These are phyloP conservation scores for Lactarius hatsudake DNA, from an alignment of 768 basidiomycete genomes.

Conservation along the genomic window DNA sequence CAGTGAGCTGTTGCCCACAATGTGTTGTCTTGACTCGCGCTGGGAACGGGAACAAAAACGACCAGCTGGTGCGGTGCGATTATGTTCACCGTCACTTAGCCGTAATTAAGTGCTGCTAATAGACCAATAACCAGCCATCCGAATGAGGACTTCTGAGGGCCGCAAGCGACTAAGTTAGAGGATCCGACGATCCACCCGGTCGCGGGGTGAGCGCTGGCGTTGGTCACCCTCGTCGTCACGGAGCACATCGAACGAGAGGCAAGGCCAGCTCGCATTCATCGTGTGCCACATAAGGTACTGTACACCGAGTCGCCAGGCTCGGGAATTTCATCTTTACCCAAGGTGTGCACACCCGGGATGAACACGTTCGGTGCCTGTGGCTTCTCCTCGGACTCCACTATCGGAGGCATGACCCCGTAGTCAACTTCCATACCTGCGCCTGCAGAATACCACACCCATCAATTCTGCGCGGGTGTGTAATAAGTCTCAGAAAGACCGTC, in stretches of 20 bases:
- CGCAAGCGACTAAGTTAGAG: too few species aligned
- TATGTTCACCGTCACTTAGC: too few species aligned
- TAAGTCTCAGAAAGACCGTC: background rate
- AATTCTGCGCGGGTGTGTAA: conserved; percentile 19
- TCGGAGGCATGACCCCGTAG: conserved; percentile 66
- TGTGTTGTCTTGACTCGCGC: too few species aligned
- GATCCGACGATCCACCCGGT: conserved; percentile 72
- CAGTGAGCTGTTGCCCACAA: too few species aligned
- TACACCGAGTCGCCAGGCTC: conserved; percentile 95
- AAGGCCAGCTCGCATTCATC: conserved; percentile 92
- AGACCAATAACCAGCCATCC: too few species aligned
- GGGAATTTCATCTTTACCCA: conserved; percentile 82
- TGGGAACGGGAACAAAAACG: too few species aligned
- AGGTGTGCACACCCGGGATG: conserved; percentile 72
- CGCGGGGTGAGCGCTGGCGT: conserved; percentile 82
- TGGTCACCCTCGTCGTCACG: conserved; percentile 88
- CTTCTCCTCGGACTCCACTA: conserved; percentile 77
- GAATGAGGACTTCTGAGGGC: too few species aligned
- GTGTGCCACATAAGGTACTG: conserved; percentile 81
- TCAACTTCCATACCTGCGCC: conserved; percentile 83
- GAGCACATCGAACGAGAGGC: conserved; percentile 91
- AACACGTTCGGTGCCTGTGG: conserved; percentile 59
- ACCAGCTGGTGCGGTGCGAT: too few species aligned
- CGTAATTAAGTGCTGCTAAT: too few species aligned
- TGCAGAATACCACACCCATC: conserved; percentile 36